Base-by-base conservation (phyloP, 108 stramenopile genomes). In the Nannochloropsis salina region DNA sequence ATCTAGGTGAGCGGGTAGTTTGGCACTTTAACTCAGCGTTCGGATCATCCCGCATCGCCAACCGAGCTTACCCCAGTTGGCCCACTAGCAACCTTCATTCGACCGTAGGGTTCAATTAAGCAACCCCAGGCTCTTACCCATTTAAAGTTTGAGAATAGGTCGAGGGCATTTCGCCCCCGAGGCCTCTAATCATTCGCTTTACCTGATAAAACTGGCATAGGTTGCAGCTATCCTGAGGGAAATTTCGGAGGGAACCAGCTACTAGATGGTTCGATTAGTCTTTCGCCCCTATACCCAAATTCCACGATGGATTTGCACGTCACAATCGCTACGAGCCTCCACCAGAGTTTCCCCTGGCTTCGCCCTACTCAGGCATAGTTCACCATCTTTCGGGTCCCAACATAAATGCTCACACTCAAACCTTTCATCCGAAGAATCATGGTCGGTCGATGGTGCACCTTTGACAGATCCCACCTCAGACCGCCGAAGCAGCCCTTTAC, bases 171-270 rank as follows among this genome's bases (percentile, higher is more conserved):
- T 84, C 94, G 90, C 91, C 93, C 94, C 95, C 92, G 93, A 92
- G 92, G 92, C 95, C 95, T 96, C 95, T 94, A 96, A 95, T 96
- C 95, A 96, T 96, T 96, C 94, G 95, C 95, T 96, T 96, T 96
- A 96, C 95, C 95, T 94, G 93, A 96, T 94, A 94, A 94, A 94
- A 94, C 93, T 96, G 93, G 92, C 86, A 45, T n/a, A 74, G 82
- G 21, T 83, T 86, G 84, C 88, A 83, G 94, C 95, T 95, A 95
- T 95, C 95, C 95, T 94, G 92, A 95, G 95, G 94, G 95, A 95
- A 95, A 95, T 94, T 95, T 96, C 94, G 95, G 94, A 93, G 93
- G 93, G 94, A 96, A 95, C 95, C 94, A 95, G 94, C 94, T 95
- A 94, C 94, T 95, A 95, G 94, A 94, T 94, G 93, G 94, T 94